Base-by-base conservation (phyloP, 176 grass and related monocot genomes). In the sorghum (Sorghum bicolor) region DNA sequence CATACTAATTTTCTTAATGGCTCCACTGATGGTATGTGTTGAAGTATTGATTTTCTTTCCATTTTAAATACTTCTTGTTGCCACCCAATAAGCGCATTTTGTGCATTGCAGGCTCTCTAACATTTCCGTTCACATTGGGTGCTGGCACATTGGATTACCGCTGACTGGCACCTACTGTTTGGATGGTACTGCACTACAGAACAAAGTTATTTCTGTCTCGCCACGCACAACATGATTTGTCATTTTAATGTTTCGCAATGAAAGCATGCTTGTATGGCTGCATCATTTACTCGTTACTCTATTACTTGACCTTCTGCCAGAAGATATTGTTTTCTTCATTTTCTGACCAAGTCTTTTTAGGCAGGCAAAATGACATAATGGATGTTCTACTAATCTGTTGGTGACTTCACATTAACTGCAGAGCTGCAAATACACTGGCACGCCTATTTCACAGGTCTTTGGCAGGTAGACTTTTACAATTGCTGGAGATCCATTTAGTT, bases 61-160 rank as follows among this genome's bases (percentile, higher is more conserved):
- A 45, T 72, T 72, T 38, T 30, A 75, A 66, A 17, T 45, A 52
- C 60, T n/a, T 65, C 8, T 84, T 45, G 40, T 36, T 82, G 67
- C 29, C 29, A n/a, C n/a, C 16, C 26, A 78, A 30, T 86, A n/a
- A 90, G 16, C 5, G 38, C 29, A 58, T 74, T 88, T 70, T 41
- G 29, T 90, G 79, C 70, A 84, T 47, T 90, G 65, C 87, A 92
- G 93, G 80, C 67, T 86, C 93, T 65, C 91, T 90, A 76, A 95
- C 90, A 76, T 92, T 95, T 84, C 87, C 90, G 1, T 95, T 95
- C 80, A 90, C 90, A 68, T 76, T 95, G 83, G 81, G 78, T 86
- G 72, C 87, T 24, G 74, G 85, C 80, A 15, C 80, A n/a, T 86
- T 95, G 85, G 88, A 92, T 62, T 95, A 90, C 64, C 90, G 32